Base-by-base conservation (phyloP, 2,329 filamentous ascomycete species). In the Aspergillus sp. region DNA sequence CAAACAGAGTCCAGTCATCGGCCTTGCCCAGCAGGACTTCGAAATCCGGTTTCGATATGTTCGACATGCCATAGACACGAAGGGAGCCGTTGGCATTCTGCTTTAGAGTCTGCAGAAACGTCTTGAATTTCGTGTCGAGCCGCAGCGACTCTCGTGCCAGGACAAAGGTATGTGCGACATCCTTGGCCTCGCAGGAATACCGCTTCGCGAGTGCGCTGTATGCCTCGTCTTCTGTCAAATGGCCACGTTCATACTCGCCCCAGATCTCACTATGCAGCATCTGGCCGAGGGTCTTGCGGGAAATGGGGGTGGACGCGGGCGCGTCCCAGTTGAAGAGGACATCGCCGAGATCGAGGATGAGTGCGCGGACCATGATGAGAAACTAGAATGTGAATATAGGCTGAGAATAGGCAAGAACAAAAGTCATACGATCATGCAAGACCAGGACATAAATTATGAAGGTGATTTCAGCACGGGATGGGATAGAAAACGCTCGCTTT, bases 1-100 rank as follows among this genome's bases (percentile, higher is more conserved):
- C 71, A 45, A 79, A 79, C 2, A 77, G 57, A 7, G 60, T 54
- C 75, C 74, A 77, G 25, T 17, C 9, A 34, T 23, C 28, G 5
- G 13, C 25, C 6, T 28, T 54, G 7, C 23, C 25, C 9, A 31
- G 59, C 5, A 57, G 47, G 5, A 38, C 15, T 4, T 17, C 19
- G 3, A 41, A 41, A 7, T 54, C 49, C 4, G 59, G 54, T 17
- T 31, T 7, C 23, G 54, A 48, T 11, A 54, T 57, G 25, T 61
- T 61, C 4, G 49, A 49, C 58, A 60, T 60, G 8, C n/a, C 58
- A 28, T 49, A 60, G 15, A 59, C 45, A 2, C 22, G 46, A 3
- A 48, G 46, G 7, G 43, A 3, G 7, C 43, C 43, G 43, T 48
- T 48, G 46, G 46, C 31, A 9, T 15, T 38, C 31, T 38, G 4